These are phyloP conservation scores for Sinapis alba DNA, from an alignment of 441 rosid species.

Conservation along the genomic window DNA sequence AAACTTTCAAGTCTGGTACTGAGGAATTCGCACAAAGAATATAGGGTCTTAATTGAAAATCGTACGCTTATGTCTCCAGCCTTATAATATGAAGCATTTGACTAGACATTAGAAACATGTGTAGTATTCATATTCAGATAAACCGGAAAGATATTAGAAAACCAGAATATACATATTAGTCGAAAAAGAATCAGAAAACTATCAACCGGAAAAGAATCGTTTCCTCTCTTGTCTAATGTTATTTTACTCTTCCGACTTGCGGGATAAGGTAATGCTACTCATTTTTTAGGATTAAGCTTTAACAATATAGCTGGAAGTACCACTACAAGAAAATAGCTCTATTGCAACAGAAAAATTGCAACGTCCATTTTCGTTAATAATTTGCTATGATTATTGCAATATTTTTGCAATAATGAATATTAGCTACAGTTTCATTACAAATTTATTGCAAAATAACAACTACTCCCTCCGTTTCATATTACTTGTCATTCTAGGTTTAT, in stretches of 20 bases:
- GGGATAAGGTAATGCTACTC: neutral
- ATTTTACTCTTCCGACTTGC: neutral
- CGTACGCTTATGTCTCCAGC: neutral
- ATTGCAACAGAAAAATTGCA: no score
- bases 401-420: no score
- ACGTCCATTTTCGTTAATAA: neutral
- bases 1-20: neutral
- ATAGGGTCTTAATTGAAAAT: neutral
- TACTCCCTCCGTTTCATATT: no score
- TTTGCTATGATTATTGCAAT: no score
- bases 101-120: neutral
- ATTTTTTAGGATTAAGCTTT: neutral
- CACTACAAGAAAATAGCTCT: no score
- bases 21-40: neutral
- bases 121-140: neutral
- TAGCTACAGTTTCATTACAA: no score
- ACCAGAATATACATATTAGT: neutral
- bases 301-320: neutral
- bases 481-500: no score
- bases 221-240: neutral
- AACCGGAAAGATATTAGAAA: neutral
- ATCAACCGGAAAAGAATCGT: neutral
- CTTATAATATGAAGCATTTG: neutral
- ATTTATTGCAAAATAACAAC: constrained; percentile 9
- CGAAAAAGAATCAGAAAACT: neutral